phyloP scores from a whole-genome alignment of 768 basidiomycete species.

The Inosperma sp. region DNA sequence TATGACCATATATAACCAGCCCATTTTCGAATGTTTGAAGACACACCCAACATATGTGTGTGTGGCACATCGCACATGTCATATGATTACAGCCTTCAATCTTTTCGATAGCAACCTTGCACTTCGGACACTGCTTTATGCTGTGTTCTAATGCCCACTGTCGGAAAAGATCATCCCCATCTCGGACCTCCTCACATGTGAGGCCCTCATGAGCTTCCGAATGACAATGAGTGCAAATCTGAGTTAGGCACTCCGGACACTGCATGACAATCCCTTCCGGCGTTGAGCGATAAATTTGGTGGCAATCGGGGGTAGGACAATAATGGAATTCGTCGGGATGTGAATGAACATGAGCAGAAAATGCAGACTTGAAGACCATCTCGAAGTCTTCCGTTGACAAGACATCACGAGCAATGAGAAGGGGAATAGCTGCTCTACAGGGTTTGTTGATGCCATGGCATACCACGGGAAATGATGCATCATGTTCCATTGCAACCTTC shows the following conservation, averaged over 20 bases:
- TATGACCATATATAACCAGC: slow-evolving; percentile 73
- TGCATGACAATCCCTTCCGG: slow-evolving; percentile 49
- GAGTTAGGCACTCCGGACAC: slow-evolving; percentile 65
- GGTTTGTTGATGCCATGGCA: slow-evolving; percentile 64
- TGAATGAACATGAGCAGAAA: slow-evolving; percentile 55
- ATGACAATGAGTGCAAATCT: slow-evolving; percentile 65
- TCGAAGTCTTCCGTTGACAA: slow-evolving; percentile 52
- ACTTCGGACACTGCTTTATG: slow-evolving; percentile 72
- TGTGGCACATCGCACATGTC: slow-evolving; percentile 68
- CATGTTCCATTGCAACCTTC: slow-evolving; percentile 49
- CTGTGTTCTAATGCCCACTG: slow-evolving; percentile 60
- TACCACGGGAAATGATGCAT: slow-evolving; percentile 56
- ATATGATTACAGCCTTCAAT: slow-evolving; percentile 79
- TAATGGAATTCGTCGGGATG: slow-evolving; percentile 60
- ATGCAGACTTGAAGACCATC: slow-evolving; percentile 52
- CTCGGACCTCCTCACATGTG: slow-evolving; percentile 56
- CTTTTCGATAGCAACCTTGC: slow-evolving; percentile 67
- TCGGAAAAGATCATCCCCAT: slow-evolving; percentile 53
- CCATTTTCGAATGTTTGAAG: slow-evolving; percentile 63
- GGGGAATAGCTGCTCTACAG: slow-evolving; percentile 54
- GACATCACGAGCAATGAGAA: slow-evolving; percentile 45
- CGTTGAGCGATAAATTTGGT: slow-evolving; percentile 62
- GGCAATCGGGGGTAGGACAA: slow-evolving; percentile 79
- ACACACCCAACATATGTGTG: slow-evolving; percentile 82
- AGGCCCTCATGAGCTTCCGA: slow-evolving; percentile 58